These are phyloP conservation scores for Cardiospermum halicacabum DNA, from an alignment of 345 rosid genomes.

Conservation along the genomic window DNA sequence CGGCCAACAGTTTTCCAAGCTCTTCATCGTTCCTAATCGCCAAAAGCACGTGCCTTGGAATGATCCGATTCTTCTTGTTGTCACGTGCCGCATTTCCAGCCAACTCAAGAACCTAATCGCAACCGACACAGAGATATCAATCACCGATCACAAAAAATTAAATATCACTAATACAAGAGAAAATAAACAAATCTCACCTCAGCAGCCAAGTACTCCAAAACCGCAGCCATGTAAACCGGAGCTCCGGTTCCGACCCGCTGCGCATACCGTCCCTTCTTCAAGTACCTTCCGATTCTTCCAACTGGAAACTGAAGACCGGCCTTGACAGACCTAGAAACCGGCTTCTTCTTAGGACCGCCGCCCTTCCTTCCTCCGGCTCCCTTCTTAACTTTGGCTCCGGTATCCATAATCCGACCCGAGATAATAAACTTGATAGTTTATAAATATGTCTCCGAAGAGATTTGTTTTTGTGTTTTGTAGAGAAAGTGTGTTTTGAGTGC, in stretches of 20 bases:
- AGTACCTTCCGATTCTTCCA: constrained; percentile 31
- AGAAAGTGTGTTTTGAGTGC: not conserved
- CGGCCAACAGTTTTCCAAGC: constrained; percentile 25
- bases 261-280: constrained; percentile 31
- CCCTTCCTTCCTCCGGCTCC: constrained; percentile 35
- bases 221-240: constrained; percentile 36
- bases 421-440: not conserved
- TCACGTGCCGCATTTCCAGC: constrained; percentile 32
- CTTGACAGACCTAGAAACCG: constrained; percentile 25
- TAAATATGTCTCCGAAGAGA: not conserved
- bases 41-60: constrained; percentile 22
- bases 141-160: not conserved
- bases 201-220: constrained; percentile 35
- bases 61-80: constrained; percentile 28
- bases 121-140: not conserved
- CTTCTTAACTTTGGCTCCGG: constrained; percentile 24
- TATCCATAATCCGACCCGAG: constrained; percentile 16
- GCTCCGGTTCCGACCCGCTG: constrained; percentile 33
- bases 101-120: constrained; percentile 22
- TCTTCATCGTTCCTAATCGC: constrained; percentile 31
- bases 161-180: not conserved
- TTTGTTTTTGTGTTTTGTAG: too few species aligned
- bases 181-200: constrained; percentile 12
- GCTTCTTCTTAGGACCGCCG: constrained; percentile 33
- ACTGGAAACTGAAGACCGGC: constrained; percentile 37